phyloP scores from a whole-genome alignment of 2,329 filamentous ascomycete genomes.

The Botrytis hyacinthi region DNA sequence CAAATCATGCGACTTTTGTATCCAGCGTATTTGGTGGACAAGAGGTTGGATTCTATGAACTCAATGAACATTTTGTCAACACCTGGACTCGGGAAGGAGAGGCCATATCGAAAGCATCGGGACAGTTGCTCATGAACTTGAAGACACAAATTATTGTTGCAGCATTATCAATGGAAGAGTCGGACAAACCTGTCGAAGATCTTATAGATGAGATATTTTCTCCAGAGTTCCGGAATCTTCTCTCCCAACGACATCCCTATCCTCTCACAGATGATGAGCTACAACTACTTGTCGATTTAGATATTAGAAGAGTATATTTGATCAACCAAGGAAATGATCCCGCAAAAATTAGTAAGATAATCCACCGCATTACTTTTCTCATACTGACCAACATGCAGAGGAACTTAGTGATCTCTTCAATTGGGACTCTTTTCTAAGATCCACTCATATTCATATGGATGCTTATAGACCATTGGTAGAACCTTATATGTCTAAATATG shows the following conservation, averaged over 20 bases:
- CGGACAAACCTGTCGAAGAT: constrained; percentile 48
- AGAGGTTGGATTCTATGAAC: constrained; percentile 61
- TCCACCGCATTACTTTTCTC: background rate
- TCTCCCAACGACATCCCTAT: constrained; percentile 54
- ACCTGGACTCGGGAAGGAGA: constrained; percentile 61
- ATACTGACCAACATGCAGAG: constrained; percentile 10
- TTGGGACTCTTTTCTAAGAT: constrained; percentile 62
- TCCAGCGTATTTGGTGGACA: constrained; percentile 62
- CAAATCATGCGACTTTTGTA: constrained; percentile 64
- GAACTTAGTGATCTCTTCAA: constrained; percentile 43
- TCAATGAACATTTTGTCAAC: constrained; percentile 62
- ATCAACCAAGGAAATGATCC: constrained; percentile 52
- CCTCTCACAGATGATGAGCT: constrained; percentile 56
- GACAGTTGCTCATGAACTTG: constrained; percentile 59
- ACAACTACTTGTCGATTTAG: constrained; percentile 56
- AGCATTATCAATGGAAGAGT: constrained; percentile 55
- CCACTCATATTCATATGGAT: constrained; percentile 58
- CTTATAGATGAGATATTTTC: constrained; percentile 61
- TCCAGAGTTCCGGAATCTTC: constrained; percentile 51
- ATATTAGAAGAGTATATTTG: constrained; percentile 55
- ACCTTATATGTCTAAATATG: constrained; percentile 44
- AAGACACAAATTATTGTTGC: constrained; percentile 68
- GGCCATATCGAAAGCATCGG: constrained; percentile 57
- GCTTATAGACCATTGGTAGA: constrained; percentile 52
- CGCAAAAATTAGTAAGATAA: constrained; percentile 41